Percentiles rank a stretch among this genome's conserved stretches.
These are phyloP conservation scores for Plantago ovata DNA, from an alignment of 257 asterid species.

Conservation along the genomic window DNA sequence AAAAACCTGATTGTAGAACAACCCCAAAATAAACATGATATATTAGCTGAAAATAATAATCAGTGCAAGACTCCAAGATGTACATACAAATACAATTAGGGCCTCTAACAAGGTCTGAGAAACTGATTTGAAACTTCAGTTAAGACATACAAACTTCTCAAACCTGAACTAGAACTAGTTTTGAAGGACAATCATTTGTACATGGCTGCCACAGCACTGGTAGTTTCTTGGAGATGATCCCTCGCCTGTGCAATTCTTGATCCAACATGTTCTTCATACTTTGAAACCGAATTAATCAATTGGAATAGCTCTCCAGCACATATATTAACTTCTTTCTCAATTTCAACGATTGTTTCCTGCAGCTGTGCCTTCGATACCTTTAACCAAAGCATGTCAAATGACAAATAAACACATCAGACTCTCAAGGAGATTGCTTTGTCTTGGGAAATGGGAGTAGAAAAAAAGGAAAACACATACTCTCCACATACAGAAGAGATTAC, in stretches of 20 bases:
- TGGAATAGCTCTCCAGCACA: constrained; percentile 62
- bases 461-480: not conserved
- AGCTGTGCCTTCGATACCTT: constrained; percentile 61
- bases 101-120: no score
- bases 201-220: constrained; percentile 44
- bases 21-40: no score
- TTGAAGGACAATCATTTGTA: constrained; percentile 40
- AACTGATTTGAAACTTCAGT: no score
- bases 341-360: constrained; percentile 40
- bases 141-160: no score
- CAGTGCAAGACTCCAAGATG: no score
- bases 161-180: not conserved
- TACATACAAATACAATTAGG: no score
- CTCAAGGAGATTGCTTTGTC: not conserved
- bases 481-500: not conserved
- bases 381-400: constrained; percentile 21
- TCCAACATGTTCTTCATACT: constrained; percentile 53
- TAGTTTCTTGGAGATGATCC: constrained; percentile 49
- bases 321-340: constrained; percentile 50
- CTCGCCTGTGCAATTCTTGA: constrained; percentile 52
- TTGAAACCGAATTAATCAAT: constrained; percentile 62
- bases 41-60: no score
- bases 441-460: not conserved
- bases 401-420: constrained; percentile 4
- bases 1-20: no score